Evolutionary conservation across 1,139 yeast species (phyloP), one percentile per base, ranked within the genome.

Genomic region (Pichia sp.): DNA sequence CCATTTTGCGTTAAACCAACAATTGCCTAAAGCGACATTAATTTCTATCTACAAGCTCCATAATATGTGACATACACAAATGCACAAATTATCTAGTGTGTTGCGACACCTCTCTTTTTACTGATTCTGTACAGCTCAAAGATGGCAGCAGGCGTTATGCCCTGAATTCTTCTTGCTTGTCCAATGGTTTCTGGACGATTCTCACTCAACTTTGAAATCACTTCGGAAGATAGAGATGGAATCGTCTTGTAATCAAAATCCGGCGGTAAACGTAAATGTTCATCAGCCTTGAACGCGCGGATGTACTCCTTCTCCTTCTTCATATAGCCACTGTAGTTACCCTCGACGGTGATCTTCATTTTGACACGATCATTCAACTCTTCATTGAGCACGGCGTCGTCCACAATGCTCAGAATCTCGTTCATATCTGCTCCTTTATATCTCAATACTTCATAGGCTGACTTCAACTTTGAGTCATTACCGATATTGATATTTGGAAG

Each of bases 141-240:
- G 3, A 80, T 63, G 0, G 88, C 81, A 2, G 87, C 85, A 0
- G 97, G 96, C 0, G 97, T 91, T 1, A 91, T 79, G 0, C 98
- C 97, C 52, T 91, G 94, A 14, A 88, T 82, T 48, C 97, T 69
- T 52, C 95, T 70, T 0, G 97, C 97, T 55, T 91, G 97, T 0
- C 97, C 97, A 33, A 91, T 74, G 0, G 96, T 91, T 38, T 74
- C 74, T 0, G 98, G 98, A 45, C 85, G 82, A 12, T 86, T 74
- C 6, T 72, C 69, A 50, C 86, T 84, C 39, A 91, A 66, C 17
- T 84, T 61, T 24, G 67, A 66, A 37, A 85, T 74, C 17, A 79
- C 93, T 53, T 91, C 98, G 27, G 73, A 68, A 1, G 95, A 84
- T 15, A 91, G 50, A 1, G 72, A 67, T 4, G 63, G 52, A 32